Conservation (phyloP, 768 basidiomycete species). For the Russula foetens region DNA sequence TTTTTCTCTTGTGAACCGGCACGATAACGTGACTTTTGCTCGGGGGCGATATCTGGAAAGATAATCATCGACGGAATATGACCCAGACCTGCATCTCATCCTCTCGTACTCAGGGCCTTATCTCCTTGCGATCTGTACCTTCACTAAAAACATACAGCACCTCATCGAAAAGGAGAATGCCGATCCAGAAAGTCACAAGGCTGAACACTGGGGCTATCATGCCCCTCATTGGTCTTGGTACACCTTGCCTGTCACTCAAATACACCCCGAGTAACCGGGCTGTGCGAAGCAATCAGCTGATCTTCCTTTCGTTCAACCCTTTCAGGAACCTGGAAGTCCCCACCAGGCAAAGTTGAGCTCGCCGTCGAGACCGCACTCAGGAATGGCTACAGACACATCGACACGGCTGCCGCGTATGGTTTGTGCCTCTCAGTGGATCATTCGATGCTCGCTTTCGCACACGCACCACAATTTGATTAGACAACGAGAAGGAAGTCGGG, state of each 20-base stretch:
- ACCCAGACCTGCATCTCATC: no score
- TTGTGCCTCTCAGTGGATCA: neutral
- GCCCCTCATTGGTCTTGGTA: constrained; percentile 36
- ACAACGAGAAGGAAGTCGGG: constrained; percentile 78
- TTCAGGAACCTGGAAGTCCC: constrained; percentile 71
- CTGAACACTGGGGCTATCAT: constrained; percentile 75
- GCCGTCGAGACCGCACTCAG: constrained; percentile 71
- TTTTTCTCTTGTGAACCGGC: no score
- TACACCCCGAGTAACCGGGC: constrained; percentile 34
- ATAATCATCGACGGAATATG: no score
- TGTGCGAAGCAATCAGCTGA: neutral
- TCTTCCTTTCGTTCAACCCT: neutral
- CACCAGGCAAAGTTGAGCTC: constrained; percentile 58
- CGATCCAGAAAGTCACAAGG: constrained; percentile 25
- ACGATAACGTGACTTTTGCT: neutral
- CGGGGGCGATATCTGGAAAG: no score
- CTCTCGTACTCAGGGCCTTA: no score
- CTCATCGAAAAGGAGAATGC: neutral
- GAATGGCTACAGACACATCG: constrained; percentile 66
- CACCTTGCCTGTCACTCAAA: constrained; percentile 41
- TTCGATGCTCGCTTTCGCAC: neutral
- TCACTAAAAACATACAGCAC: neutral
- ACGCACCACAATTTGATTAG: constrained; percentile 14
- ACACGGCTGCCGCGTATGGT: constrained; percentile 60
- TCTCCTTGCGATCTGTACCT: neutral